Evolutionary conservation across 2,329 filamentous ascomycete genomes (phyloP).

Genomic region (Colletotrichum musicola): DNA sequence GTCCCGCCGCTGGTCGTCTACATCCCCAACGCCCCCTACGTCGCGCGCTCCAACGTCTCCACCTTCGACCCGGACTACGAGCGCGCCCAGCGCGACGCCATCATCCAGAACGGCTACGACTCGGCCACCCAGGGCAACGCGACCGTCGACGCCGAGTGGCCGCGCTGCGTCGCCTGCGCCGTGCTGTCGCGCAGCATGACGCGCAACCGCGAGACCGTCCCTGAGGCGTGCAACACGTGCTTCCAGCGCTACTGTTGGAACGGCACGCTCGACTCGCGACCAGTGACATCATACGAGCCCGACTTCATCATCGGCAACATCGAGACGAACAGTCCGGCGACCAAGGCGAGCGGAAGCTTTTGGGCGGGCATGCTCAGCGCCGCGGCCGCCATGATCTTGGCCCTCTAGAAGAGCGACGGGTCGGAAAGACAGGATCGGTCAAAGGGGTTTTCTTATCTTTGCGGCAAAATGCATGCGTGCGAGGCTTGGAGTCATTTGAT

Average conservation of each 20-base stretch:
- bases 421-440: background rate
- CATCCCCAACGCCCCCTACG: constrained; percentile 87
- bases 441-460: background rate
- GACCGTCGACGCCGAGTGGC: constrained; percentile 81
- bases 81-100: constrained; percentile 76
- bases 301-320: constrained; percentile 45
- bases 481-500: background rate
- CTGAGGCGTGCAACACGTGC: constrained; percentile 79
- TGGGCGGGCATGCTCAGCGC: constrained; percentile 28
- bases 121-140: constrained; percentile 86
- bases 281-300: constrained; percentile 46
- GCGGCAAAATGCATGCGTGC: background rate
- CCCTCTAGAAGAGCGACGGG: background rate
- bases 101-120: constrained; percentile 90
- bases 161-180: constrained; percentile 88
- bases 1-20: constrained; percentile 84
- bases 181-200: constrained; percentile 82
- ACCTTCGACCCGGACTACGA: constrained; percentile 80
- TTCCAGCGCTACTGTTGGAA: constrained; percentile 94
- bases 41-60: constrained; percentile 80
- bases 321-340: constrained; percentile 34
- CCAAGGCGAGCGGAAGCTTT: constrained; percentile 3
- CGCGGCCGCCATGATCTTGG: constrained; percentile 10
- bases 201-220: constrained; percentile 76
- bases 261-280: constrained; percentile 66